Conservation (phyloP, 179 eudicot genomes). For the Beta lomatogona region DNA sequence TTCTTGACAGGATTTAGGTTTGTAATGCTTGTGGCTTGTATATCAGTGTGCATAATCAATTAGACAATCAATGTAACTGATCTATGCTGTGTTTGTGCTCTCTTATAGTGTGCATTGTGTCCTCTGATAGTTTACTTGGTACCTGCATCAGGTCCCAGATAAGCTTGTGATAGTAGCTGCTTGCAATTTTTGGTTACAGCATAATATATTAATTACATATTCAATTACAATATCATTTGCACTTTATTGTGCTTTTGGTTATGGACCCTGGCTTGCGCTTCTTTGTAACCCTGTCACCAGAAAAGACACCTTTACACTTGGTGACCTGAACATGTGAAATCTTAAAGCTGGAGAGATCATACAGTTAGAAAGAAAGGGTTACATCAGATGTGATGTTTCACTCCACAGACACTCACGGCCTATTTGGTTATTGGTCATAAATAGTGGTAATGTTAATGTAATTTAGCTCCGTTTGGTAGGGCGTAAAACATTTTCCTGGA, state of each 20-base stretch:
- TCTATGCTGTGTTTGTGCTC: neutral
- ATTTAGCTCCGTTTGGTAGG: too few relatives aligned
- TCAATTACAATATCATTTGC: neutral
- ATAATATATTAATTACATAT: neutral
- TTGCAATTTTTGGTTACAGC: neutral
- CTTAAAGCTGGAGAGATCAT: too few relatives aligned
- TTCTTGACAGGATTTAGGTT: neutral
- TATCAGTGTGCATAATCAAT: conserved; percentile 19
- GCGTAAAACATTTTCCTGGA: too few relatives aligned
- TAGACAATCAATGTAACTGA: neutral
- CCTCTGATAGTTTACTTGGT: neutral
- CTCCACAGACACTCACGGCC: too few relatives aligned
- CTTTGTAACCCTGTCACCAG: too few relatives aligned
- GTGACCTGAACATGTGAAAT: too few relatives aligned
- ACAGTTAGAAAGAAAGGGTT: too few relatives aligned
- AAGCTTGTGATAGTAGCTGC: neutral
- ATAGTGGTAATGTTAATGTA: too few relatives aligned
- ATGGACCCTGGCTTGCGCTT: too few relatives aligned
- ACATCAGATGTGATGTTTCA: too few relatives aligned
- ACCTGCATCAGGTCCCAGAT: neutral
- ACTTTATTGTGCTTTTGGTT: neutral
- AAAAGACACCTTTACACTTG: too few relatives aligned
- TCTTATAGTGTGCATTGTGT: neutral
- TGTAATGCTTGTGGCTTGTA: conserved; percentile 16
- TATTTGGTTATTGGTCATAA: too few relatives aligned